Evolutionary conservation across 179 eudicot genomes (phyloP).

Genomic region (Beta corolliflora): DNA sequence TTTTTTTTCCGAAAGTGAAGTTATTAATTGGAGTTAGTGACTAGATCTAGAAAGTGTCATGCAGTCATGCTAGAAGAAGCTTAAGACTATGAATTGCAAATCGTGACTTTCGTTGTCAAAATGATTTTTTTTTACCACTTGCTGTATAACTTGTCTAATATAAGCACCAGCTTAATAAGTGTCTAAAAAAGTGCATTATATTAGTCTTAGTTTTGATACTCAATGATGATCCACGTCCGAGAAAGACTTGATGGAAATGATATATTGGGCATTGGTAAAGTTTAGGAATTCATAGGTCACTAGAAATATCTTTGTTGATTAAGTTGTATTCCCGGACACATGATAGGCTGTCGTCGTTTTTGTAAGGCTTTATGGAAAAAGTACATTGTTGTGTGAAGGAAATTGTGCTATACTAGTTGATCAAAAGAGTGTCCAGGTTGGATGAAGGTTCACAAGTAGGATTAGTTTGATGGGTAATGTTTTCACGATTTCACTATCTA

Average conservation of each 20-base stretch:
- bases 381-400: not conserved
- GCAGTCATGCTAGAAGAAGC: not conserved
- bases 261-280: not conserved
- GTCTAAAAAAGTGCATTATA: not conserved
- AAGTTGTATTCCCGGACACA: not conserved
- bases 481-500: not conserved
- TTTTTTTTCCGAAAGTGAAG: not conserved
- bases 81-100: not conserved
- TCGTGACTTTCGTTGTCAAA: too few species aligned
- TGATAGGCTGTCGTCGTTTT: not conserved
- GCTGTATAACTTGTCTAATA: too few species aligned
- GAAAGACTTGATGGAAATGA: not conserved
- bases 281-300: not conserved
- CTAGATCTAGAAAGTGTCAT: conserved; percentile 5
- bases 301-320: not conserved
- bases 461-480: too few species aligned
- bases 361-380: not conserved
- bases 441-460: not conserved
- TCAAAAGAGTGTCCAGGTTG: not conserved
- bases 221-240: not conserved
- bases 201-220: not conserved
- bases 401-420: not conserved
- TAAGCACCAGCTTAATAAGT: not conserved
- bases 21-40: not conserved
- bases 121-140: too few species aligned